phyloP scores from a whole-genome alignment of 352 stramenopile species.

The Peronospora farinosa region DNA sequence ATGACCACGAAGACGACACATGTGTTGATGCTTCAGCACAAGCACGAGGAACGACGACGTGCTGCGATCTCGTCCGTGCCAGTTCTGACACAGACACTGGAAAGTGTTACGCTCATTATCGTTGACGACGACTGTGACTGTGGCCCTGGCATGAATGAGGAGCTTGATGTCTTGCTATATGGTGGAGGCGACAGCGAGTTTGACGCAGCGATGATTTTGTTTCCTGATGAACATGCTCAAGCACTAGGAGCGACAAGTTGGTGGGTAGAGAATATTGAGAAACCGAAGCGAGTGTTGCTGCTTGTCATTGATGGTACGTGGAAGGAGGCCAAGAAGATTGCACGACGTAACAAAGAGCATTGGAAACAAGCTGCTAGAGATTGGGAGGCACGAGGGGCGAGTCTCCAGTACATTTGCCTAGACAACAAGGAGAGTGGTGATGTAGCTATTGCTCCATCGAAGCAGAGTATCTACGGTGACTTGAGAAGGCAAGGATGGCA shows the following conservation, averaged over 20 bases:
- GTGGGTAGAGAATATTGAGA: not conserved
- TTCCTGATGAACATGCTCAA: constrained; percentile 38
- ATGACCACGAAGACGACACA: constrained; percentile 30
- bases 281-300: constrained; percentile 31
- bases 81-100: constrained; percentile 47
- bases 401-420: constrained; percentile 50
- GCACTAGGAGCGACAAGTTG: constrained; percentile 8
- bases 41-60: constrained; percentile 46
- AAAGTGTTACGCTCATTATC: constrained; percentile 31
- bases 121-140: constrained; percentile 31
- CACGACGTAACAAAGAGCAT: constrained; percentile 38
- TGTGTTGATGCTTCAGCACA: constrained; percentile 60
- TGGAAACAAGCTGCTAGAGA: constrained; percentile 31
- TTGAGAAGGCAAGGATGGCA: constrained; percentile 30
- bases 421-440: constrained; percentile 5
- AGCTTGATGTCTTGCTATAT: constrained; percentile 36
- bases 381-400: constrained; percentile 18
- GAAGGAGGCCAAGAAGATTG: constrained; percentile 78
- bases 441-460: not conserved
- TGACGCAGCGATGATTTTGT: constrained; percentile 34
- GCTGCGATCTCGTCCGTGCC: constrained; percentile 63
- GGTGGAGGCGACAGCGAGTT: constrained; percentile 11
- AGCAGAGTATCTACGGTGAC: constrained; percentile 57
- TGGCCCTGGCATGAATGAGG: constrained; percentile 9
- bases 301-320: constrained; percentile 75